Evolutionary conservation across 2,329 filamentous ascomycete species (phyloP).

Genomic region (Microcyclosporella mali): DNA sequence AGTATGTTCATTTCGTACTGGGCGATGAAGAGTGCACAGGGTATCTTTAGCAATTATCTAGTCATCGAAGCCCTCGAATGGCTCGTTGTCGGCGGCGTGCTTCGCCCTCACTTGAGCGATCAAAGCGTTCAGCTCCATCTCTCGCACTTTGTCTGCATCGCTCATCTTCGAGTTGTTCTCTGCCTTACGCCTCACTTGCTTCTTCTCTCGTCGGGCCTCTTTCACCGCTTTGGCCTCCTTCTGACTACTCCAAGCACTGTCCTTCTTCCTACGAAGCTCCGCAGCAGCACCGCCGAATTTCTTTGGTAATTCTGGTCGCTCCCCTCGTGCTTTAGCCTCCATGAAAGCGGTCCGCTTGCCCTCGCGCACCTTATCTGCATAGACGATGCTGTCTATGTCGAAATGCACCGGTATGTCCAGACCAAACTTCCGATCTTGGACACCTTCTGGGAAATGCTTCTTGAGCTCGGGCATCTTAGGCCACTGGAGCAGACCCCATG

Average conservation of each 20-base stretch:
- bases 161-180: conserved; percentile 28
- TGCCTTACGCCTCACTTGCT: conserved; percentile 28
- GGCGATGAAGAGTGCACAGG: too few species aligned
- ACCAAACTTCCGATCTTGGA: conserved; percentile 38
- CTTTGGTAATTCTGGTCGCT: conserved; percentile 17
- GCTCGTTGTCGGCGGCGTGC: conserved; percentile 15
- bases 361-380: conserved; percentile 43
- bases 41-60: background rate
- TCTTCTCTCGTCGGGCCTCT: conserved; percentile 31
- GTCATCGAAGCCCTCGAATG: conserved; percentile 23
- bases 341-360: conserved; percentile 35
- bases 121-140: conserved; percentile 29
- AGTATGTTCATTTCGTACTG: too few species aligned
- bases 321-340: conserved; percentile 24
- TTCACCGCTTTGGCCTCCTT: conserved; percentile 32
- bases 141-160: conserved; percentile 26
- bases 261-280: conserved; percentile 25
- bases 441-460: conserved; percentile 34
- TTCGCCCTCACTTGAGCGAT: conserved; percentile 29
- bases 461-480: conserved; percentile 85
- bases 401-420: conserved; percentile 28
- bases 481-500: conserved; percentile 79
- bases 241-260: conserved; percentile 34
- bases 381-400: conserved; percentile 37
- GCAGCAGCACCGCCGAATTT: conserved; percentile 29